Percentiles rank a stretch among this genome's conserved stretches.
These are phyloP conservation scores for Nakazawaea pomicola DNA, from an alignment of 805 yeast species.

Conservation along the genomic window DNA sequence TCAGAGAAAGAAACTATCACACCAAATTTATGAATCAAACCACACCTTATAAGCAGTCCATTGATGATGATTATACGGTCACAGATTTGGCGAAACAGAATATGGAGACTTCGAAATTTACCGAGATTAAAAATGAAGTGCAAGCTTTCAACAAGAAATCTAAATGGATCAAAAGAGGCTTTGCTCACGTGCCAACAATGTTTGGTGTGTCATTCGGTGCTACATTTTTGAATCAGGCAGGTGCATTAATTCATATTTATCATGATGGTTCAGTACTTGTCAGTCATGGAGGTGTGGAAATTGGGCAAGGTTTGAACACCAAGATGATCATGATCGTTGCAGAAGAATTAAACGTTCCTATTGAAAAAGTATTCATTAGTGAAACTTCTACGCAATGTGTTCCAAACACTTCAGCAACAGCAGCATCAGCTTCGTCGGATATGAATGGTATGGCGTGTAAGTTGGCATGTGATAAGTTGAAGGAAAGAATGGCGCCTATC, in stretches of 20 bases:
- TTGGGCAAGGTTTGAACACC: conserved; percentile 45
- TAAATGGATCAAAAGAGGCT: conserved; percentile 42
- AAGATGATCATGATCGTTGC: conserved; percentile 46
- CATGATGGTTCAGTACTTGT: conserved; percentile 41
- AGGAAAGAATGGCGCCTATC: conserved; percentile 34
- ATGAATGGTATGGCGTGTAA: conserved; percentile 46
- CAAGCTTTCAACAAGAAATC: conserved; percentile 32
- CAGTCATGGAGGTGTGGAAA: conserved; percentile 45
- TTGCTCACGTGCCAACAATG: conserved; percentile 41
- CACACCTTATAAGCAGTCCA: conserved; percentile 36
- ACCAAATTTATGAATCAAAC: conserved; percentile 19
- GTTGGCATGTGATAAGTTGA: conserved; percentile 40
- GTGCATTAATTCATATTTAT: conserved; percentile 41
- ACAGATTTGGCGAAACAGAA: conserved; percentile 31
- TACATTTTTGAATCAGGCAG: conserved; percentile 40
- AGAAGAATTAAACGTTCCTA: conserved; percentile 33
- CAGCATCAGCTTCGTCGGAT: conserved; percentile 45
- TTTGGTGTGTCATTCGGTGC: conserved; percentile 46
- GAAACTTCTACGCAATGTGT: conserved; percentile 44
- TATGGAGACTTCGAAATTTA: conserved; percentile 29
- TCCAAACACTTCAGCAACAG: conserved; percentile 44
- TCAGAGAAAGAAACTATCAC: conserved; percentile 34
- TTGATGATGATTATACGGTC: conserved; percentile 35
- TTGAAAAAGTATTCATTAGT: conserved; percentile 35
- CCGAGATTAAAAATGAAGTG: conserved; percentile 29